A percentile compares a stretch with the other conserved stretches of the same genome.
Conservation (phyloP, 306 rosid genomes). For the Mimosa bimucronata region DNA sequence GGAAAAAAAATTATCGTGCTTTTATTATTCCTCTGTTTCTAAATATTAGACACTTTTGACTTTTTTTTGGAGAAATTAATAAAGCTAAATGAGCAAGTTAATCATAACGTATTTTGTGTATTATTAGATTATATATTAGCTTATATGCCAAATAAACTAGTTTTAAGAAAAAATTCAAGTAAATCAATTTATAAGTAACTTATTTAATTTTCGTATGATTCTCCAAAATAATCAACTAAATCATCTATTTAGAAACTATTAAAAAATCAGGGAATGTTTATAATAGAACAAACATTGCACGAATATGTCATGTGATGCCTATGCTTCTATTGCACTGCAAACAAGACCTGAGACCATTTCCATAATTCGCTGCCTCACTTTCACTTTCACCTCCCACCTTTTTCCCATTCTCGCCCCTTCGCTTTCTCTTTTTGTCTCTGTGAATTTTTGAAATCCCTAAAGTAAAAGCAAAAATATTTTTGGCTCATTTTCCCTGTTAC, state of each 20-base stretch:
- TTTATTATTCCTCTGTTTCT: too few species aligned
- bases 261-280: background rate
- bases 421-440: background rate
- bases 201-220: too few species aligned
- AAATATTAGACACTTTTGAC: too few species aligned
- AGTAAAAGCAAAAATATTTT: background rate
- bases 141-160: too few species aligned
- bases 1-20: background rate
- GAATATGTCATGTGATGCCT: background rate
- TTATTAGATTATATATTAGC: too few species aligned
- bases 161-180: too few species aligned
- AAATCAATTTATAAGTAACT: too few species aligned
- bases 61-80: too few species aligned
- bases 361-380: background rate
- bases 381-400: background rate
- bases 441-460: background rate
- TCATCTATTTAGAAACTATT: too few species aligned
- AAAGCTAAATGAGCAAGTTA: too few species aligned
- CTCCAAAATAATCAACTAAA: too few species aligned
- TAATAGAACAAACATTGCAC: background rate
- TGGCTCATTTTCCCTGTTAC: background rate
- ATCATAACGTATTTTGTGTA: too few species aligned
- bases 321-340: background rate
- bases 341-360: background rate
- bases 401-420: background rate